These are phyloP conservation scores for Mayamaea pseudoterrestris DNA, from an alignment of 108 stramenopile species.

Conservation along the genomic window DNA sequence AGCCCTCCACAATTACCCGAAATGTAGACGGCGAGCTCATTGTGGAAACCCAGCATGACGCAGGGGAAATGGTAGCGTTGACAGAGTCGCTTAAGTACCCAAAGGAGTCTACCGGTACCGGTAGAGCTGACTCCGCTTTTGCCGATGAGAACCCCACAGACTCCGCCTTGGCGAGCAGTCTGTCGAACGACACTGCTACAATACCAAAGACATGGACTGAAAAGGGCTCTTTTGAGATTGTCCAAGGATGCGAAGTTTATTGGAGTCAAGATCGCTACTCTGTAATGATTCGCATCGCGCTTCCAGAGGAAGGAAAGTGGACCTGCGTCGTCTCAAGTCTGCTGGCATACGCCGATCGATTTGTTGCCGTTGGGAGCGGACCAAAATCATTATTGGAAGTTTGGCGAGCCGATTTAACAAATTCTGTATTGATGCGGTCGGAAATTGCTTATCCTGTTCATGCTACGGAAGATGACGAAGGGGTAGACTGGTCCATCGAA, in stretches of 20 bases:
- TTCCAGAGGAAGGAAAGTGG: constrained; percentile 9
- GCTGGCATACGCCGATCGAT: constrained; percentile 19
- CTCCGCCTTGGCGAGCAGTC: too few species aligned
- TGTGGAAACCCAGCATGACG: too few species aligned
- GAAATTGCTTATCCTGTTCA: constrained; percentile 32
- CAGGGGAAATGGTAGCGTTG: too few species aligned
- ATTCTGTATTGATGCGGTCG: constrained; percentile 9
- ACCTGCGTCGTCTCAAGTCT: constrained; percentile 9
- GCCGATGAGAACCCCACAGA: too few species aligned
- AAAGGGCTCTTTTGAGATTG: constrained; percentile 10
- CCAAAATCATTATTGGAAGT: not conserved
- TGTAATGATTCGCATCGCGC: constrained; percentile 18
- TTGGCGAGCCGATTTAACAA: not conserved
- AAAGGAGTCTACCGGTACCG: too few species aligned
- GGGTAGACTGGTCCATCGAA: constrained; percentile 28
- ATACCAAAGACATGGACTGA: constrained; percentile 7
- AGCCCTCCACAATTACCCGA: too few species aligned
- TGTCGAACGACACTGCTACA: too few species aligned
- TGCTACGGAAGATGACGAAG: constrained; percentile 16
- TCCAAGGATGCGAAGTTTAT: constrained; percentile 6
- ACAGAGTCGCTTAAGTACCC: too few species aligned
- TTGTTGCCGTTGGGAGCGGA: constrained; percentile 13
- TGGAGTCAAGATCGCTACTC: constrained; percentile 37
- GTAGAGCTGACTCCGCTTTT: too few species aligned
- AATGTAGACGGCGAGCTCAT: too few species aligned